Evolutionary conservation across 768 basidiomycete genomes (phyloP).

Genomic region (Punctularia strigosozonata): DNA sequence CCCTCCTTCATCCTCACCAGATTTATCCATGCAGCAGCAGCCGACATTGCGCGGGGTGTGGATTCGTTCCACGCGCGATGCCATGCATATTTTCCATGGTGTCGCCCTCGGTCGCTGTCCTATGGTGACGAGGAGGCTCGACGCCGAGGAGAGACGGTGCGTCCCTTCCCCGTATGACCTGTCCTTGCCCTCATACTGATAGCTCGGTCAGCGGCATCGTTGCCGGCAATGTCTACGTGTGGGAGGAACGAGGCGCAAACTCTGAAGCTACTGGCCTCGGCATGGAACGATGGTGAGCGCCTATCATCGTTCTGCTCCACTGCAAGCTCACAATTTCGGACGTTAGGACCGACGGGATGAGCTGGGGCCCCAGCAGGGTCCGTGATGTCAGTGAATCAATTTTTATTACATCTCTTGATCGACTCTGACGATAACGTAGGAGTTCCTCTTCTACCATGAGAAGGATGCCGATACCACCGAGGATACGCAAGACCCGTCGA

Average conservation of each 20-base stretch:
- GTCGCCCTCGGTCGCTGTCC: slow-evolving; percentile 59
- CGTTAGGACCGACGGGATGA: slow-evolving; percentile 53
- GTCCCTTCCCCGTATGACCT: background rate
- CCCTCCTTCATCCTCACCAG: slow-evolving; percentile 13
- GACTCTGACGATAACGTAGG: slow-evolving; percentile 18
- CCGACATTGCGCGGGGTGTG: slow-evolving; percentile 69
- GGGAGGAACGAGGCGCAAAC: slow-evolving; percentile 81
- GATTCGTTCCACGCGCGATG: slow-evolving; percentile 69
- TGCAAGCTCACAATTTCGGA: slow-evolving; percentile 28
- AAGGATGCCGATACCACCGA: slow-evolving; percentile 29
- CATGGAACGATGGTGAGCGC: slow-evolving; percentile 67
- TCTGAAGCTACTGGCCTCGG: slow-evolving; percentile 73
- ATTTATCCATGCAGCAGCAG: slow-evolving; percentile 41
- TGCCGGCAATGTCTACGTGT: slow-evolving; percentile 76
- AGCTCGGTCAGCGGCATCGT: slow-evolving; percentile 34
- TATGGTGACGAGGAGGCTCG: slow-evolving; percentile 70
- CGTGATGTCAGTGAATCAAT: slow-evolving; percentile 24
- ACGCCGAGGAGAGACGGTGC: slow-evolving; percentile 55
- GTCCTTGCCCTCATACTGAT: background rate
- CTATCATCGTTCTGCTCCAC: slow-evolving; percentile 1
- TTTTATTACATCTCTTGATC: slow-evolving; percentile 2
- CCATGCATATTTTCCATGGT: slow-evolving; percentile 71
- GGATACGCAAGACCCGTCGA: slow-evolving; percentile 34
- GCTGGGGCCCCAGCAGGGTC: slow-evolving; percentile 76
- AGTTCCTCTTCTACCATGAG: slow-evolving; percentile 47